Evolutionary conservation across 73 alveolate genomes (phyloP).

Genomic region (Paramecium sonneborni): DNA sequence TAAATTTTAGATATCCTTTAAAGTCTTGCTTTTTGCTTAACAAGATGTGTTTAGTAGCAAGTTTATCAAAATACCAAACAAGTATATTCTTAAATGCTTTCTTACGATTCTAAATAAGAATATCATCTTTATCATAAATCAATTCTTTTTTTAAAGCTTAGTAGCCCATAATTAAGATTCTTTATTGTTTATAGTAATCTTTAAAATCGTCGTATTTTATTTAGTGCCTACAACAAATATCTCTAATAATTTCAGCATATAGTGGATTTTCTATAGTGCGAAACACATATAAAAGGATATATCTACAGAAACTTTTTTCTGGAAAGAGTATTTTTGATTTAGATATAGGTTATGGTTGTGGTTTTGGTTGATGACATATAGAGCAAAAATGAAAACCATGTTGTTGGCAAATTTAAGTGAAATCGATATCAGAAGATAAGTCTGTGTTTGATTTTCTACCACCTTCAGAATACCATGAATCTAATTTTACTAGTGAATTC

Average conservation of each 20-base stretch:
- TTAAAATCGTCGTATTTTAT: background rate
- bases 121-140: background rate
- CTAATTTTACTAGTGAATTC: background rate
- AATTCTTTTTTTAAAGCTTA: background rate
- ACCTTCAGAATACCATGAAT: background rate
- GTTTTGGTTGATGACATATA: too few species aligned
- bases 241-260: background rate
- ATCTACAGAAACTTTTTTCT: slow-evolving; percentile 28
- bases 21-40: background rate
- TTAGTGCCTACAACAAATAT: background rate
- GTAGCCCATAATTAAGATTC: slow-evolving; percentile 20
- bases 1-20: background rate
- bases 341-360: too few species aligned
- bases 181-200: slow-evolving; percentile 5
- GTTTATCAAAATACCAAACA: background rate
- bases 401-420: background rate
- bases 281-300: background rate
- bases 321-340: background rate
- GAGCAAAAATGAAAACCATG: too few species aligned
- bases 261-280: background rate
- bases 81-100: background rate
- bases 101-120: background rate
- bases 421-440: background rate
- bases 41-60: slow-evolving; percentile 11
- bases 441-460: background rate